Evolutionary conservation across 2,329 filamentous ascomycete species (phyloP).

Genomic region (Sporothrix mexicana): DNA sequence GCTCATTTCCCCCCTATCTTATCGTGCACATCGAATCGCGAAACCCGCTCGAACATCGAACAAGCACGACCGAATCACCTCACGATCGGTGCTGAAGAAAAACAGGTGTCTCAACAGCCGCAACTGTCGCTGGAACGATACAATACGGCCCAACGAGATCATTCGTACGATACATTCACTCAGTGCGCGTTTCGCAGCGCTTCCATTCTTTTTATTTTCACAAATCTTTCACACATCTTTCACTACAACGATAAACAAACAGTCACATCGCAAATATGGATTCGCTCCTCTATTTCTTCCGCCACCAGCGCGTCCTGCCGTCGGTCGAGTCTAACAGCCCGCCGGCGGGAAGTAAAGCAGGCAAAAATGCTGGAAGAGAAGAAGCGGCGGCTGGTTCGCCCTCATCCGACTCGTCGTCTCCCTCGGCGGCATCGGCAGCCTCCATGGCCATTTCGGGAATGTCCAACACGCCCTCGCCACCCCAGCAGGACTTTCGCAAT

Average conservation of each 20-base stretch:
- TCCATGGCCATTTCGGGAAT: conserved; percentile 2
- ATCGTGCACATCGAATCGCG: background rate
- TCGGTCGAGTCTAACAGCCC: conserved; percentile 11
- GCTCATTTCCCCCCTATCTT: conserved; percentile 16
- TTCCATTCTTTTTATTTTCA: background rate
- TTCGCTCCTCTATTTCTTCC: conserved; percentile 32
- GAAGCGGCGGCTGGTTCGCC: background rate
- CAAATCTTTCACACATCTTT: background rate
- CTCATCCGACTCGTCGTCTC: background rate
- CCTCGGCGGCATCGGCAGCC: background rate
- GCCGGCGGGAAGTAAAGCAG: background rate
- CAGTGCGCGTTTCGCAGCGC: conserved; percentile 7
- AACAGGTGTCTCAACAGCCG: too few species aligned
- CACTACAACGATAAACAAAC: background rate
- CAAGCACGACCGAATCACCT: background rate
- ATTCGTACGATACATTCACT: background rate
- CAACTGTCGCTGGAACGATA: background rate
- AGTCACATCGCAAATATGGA: conserved; percentile 7
- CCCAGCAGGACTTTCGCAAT: background rate
- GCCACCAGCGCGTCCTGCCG: conserved; percentile 15
- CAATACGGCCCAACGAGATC: background rate
- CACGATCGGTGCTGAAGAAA: background rate
- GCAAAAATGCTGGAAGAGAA: background rate
- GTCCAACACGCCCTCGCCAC: conserved; percentile 14
- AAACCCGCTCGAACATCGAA: background rate